A percentile compares a stretch with the other conserved stretches of the same genome.
Evolutionary conservation across 2,329 filamentous ascomycete species (phyloP).

Genomic region (Colletotrichum somersetense): DNA sequence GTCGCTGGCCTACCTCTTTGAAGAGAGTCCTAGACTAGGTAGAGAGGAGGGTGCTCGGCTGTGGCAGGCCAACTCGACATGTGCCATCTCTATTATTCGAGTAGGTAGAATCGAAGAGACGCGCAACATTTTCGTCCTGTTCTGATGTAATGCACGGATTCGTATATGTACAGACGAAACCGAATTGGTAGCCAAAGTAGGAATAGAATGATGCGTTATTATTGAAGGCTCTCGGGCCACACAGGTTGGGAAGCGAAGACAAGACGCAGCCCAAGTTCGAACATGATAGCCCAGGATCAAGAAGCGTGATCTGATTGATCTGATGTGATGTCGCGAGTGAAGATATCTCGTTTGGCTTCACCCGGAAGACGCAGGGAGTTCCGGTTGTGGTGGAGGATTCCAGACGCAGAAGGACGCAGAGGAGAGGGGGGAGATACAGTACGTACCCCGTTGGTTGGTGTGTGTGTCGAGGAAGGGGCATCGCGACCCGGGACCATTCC

Average conservation of each 20-base stretch:
- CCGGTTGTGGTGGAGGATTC: conserved; percentile 1
- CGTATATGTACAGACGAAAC: not conserved
- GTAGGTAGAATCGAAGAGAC: conserved; percentile 3
- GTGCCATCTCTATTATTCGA: conserved; percentile 24
- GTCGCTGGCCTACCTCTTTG: not conserved
- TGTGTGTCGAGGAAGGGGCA: not conserved
- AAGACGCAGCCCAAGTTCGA: not conserved
- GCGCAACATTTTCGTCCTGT: not conserved
- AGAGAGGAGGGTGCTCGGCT: not conserved
- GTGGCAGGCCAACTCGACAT: conserved; percentile 22
- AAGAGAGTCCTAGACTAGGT: not conserved
- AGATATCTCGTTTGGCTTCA: not conserved
- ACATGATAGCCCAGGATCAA: not conserved
- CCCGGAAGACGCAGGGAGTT: conserved; percentile 32
- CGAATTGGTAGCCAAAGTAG: not conserved
- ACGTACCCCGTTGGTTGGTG: not conserved
- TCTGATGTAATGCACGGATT: not conserved
- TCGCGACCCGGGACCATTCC: not conserved
- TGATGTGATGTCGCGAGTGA: too few species aligned
- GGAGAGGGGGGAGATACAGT: not conserved
- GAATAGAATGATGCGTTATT: not conserved
- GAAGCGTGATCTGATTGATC: not conserved
- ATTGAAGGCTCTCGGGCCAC: not conserved
- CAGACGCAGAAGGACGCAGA: not conserved
- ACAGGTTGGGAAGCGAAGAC: not conserved